A percentile compares a stretch with the other conserved stretches of the same genome.
Conservation (phyloP, 2,329 filamentous ascomycete genomes). For the Fusarium nygamai region DNA sequence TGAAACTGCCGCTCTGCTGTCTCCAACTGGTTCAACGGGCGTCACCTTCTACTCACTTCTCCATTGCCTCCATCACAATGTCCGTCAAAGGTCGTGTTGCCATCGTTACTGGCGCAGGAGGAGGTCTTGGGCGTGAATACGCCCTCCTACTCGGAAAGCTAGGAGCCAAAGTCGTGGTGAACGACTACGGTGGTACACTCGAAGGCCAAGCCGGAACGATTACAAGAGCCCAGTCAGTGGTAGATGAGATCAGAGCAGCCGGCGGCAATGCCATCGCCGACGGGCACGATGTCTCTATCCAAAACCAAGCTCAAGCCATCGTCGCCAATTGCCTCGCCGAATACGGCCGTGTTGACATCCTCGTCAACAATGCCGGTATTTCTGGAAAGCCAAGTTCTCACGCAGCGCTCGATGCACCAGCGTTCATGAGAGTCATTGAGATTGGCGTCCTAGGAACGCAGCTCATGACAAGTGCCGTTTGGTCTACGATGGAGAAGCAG, state of each 20-base stretch:
- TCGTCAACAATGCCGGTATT: conserved; percentile 21
- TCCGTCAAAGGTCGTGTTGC: background rate
- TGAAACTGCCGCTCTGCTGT: background rate
- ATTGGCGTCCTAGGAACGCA: conserved; percentile 20
- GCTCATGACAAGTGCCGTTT: conserved; percentile 31
- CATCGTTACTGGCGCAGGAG: background rate
- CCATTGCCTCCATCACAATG: background rate
- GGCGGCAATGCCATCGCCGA: background rate
- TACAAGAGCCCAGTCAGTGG: background rate
- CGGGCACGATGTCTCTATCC: background rate
- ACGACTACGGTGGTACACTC: background rate
- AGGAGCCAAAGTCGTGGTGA: background rate
- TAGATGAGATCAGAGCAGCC: background rate
- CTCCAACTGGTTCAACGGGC: too few species aligned
- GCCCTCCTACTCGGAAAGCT: background rate
- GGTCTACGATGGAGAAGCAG: conserved; percentile 25
- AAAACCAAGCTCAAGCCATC: background rate
- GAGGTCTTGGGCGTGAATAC: background rate
- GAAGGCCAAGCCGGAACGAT: background rate
- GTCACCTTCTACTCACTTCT: background rate
- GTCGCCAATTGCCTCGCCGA: background rate
- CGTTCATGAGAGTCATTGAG: conserved; percentile 25
- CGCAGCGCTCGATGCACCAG: background rate
- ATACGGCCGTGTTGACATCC: background rate
- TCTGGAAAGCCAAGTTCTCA: conserved; percentile 17